Conservation (phyloP, 495 filamentous ascomycete genomes). For the Penicillium desertorum region DNA sequence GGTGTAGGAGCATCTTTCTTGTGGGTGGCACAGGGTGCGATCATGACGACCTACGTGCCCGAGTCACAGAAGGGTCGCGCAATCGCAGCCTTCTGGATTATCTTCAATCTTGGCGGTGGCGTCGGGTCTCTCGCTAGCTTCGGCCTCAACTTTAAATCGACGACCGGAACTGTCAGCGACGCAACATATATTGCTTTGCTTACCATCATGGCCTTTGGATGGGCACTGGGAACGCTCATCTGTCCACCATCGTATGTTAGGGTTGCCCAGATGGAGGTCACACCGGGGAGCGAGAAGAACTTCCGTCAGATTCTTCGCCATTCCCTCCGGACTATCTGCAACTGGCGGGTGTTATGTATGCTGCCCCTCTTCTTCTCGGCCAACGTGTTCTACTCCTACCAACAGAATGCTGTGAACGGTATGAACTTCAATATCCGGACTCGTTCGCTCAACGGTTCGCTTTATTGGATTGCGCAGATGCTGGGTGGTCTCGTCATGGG, state of each 20-base stretch:
- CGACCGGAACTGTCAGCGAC: conserved; percentile 45
- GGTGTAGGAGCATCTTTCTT: conserved; percentile 52
- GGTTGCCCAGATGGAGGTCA: conserved; percentile 23
- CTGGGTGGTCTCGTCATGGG: conserved; percentile 52
- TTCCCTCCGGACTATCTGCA: conserved; percentile 45
- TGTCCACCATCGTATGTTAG: conserved; percentile 53
- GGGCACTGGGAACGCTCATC: conserved; percentile 53
- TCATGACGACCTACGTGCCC: conserved; percentile 55
- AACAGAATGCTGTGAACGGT: conserved; percentile 57
- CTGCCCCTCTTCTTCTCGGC: conserved; percentile 58
- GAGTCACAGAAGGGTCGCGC: conserved; percentile 51
- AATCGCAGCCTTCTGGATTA: conserved; percentile 55
- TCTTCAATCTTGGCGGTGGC: conserved; percentile 54
- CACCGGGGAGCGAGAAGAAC: conserved; percentile 28
- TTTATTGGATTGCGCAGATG: conserved; percentile 59
- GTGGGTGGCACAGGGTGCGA: conserved; percentile 56
- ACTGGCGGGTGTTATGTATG: conserved; percentile 48
- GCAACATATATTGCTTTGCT: conserved; percentile 52
- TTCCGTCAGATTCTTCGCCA: conserved; percentile 51
- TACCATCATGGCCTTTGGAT: conserved; percentile 48
- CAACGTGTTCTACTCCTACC: conserved; percentile 80
- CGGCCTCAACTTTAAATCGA: conserved; percentile 48
- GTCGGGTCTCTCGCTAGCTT: conserved; percentile 52
- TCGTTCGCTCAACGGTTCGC: conserved; percentile 49
- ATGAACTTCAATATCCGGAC: conserved; percentile 52